These are phyloP conservation scores for Blastobotrys malaysiensis DNA, from an alignment of 1,139 yeast genomes.

Conservation along the genomic window DNA sequence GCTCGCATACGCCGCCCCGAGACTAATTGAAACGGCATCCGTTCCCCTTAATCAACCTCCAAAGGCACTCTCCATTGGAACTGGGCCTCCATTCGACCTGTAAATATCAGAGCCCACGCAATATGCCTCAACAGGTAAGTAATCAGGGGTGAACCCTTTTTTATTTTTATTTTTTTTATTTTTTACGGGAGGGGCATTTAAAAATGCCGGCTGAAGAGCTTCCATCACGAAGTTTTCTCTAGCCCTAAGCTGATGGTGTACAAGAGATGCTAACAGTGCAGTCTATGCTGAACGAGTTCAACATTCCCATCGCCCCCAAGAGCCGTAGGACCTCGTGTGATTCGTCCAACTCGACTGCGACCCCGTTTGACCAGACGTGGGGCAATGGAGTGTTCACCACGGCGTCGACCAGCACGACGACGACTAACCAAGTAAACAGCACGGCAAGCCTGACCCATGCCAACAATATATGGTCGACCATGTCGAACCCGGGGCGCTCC, in stretches of 20 bases:
- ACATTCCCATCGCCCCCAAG: slow-evolving; percentile 1
- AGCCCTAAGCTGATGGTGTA: neutral
- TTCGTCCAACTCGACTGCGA: slow-evolving; percentile 5
- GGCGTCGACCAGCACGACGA: neutral
- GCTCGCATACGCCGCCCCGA: neutral
- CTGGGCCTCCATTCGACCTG: neutral
- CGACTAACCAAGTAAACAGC: neutral
- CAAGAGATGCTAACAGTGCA: slow-evolving; percentile 3
- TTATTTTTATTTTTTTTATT: no score
- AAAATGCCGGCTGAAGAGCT: neutral
- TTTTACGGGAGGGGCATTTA: neutral
- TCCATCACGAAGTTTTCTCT: neutral
- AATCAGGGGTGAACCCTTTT: neutral
- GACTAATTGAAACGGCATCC: neutral
- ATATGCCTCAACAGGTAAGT: neutral
- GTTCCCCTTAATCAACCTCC: neutral
- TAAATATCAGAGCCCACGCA: neutral
- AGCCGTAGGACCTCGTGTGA: neutral
- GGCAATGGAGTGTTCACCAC: slow-evolving; percentile 3
- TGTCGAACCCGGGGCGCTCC: slow-evolving; percentile 7
- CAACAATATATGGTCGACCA: slow-evolving; percentile 7
- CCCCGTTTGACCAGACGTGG: slow-evolving; percentile 7
- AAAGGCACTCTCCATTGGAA: no score
- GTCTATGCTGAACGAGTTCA: slow-evolving; percentile 14
- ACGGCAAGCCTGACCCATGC: slow-evolving; percentile 5